Evolutionary conservation across 2,329 filamentous ascomycete genomes (phyloP).

Genomic region (Sporothrix protearum): DNA sequence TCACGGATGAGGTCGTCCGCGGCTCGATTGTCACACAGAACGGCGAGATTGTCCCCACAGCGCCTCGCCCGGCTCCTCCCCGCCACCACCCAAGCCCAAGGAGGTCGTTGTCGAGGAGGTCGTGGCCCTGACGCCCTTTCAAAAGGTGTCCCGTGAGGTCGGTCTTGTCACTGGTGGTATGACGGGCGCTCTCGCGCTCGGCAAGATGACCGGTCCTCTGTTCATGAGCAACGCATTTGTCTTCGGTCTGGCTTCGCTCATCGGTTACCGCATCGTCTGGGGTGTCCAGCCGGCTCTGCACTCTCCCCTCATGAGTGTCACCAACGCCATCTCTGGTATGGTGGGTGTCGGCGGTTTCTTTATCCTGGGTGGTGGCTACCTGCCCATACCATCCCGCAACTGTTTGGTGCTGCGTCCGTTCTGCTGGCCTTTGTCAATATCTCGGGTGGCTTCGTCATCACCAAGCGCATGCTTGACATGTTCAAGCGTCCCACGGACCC

Average conservation of each 20-base stretch:
- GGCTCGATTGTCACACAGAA: slow-evolving; percentile 78
- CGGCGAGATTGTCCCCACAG: slow-evolving; percentile 70
- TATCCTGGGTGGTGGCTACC: slow-evolving; percentile 76
- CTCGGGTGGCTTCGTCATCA: slow-evolving; percentile 84
- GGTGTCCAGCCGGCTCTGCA: slow-evolving; percentile 79
- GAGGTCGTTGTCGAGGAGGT: slow-evolving; percentile 55
- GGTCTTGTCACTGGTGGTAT: slow-evolving; percentile 72
- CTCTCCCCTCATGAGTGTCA: slow-evolving; percentile 87
- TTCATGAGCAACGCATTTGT: slow-evolving; percentile 90
- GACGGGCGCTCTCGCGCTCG: slow-evolving; percentile 69
- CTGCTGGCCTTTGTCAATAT: slow-evolving; percentile 85
- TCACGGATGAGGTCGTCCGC: slow-evolving; percentile 80
- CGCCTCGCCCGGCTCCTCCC: slow-evolving; percentile 65
- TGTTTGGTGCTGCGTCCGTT: slow-evolving; percentile 74
- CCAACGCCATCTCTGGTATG: slow-evolving; percentile 88
- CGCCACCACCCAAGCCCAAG: slow-evolving; percentile 50
- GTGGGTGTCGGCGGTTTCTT: slow-evolving; percentile 86
- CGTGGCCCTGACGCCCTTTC: slow-evolving; percentile 74
- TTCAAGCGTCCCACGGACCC: slow-evolving; percentile 83
- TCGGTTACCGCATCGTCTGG: slow-evolving; percentile 87
- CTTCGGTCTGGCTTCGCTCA: slow-evolving; percentile 76
- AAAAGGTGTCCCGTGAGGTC: slow-evolving; percentile 74
- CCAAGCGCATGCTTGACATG: slow-evolving; percentile 92
- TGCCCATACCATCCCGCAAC: slow-evolving; percentile 74
- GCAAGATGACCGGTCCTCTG: slow-evolving; percentile 74